These are phyloP conservation scores for Aspergillus awamori DNA, from an alignment of 2,329 filamentous ascomycete species.

Conservation along the genomic window DNA sequence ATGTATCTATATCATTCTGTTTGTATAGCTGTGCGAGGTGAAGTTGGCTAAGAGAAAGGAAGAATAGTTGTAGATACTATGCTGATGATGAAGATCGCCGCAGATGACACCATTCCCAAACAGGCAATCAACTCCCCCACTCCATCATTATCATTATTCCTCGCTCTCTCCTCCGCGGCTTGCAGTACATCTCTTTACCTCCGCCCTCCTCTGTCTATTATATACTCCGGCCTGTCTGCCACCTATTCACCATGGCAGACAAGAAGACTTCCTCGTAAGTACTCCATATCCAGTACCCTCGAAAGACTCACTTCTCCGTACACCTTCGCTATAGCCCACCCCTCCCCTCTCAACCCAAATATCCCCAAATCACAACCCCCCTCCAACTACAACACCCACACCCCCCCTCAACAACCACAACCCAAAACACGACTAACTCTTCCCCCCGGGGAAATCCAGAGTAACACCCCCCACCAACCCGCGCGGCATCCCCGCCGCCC, in stretches of 20 bases:
- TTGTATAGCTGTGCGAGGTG: background rate
- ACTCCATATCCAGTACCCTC: background rate
- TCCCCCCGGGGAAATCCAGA: constrained; percentile 22
- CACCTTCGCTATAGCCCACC: too few relatives aligned
- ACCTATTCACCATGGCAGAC: constrained; percentile 34
- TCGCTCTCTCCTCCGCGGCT: background rate
- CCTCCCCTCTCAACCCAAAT: background rate
- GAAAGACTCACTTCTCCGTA: background rate
- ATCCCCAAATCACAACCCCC: background rate
- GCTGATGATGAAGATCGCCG: background rate
- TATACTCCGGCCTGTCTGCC: constrained; percentile 13
- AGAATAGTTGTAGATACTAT: constrained; percentile 13
- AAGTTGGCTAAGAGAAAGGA: constrained; percentile 3
- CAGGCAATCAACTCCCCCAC: constrained; percentile 28
- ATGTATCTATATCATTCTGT: background rate
- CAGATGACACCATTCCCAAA: constrained; percentile 27
- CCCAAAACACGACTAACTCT: background rate
- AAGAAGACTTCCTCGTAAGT: constrained; percentile 33
- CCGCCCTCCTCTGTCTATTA: background rate
- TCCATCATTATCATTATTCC: background rate
- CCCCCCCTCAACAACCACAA: background rate
- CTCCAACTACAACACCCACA: background rate
- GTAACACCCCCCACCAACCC: constrained; percentile 43
- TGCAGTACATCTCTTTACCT: constrained; percentile 1
- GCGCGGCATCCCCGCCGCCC: constrained; percentile 50